phyloP scores from a whole-genome alignment of 805 yeast species.

The Sugiyamaella smithiae region DNA sequence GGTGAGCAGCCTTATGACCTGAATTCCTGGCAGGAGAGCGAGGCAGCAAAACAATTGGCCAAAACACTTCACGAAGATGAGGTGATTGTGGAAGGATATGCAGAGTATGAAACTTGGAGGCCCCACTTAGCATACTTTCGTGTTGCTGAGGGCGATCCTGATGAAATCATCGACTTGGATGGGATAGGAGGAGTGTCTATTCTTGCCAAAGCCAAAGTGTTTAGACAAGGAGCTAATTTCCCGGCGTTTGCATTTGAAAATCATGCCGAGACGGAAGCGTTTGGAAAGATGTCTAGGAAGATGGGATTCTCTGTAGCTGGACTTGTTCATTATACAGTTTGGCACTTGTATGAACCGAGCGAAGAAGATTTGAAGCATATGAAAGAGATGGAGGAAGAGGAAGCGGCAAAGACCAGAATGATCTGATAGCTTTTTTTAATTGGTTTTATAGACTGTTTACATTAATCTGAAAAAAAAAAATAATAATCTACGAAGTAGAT shows the following conservation, averaged over 20 bases:
- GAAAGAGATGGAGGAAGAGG: conserved; percentile 46
- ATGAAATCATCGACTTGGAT: conserved; percentile 83
- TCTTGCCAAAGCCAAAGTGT: conserved; percentile 80
- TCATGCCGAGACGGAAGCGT: conserved; percentile 98
- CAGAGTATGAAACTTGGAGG: conserved; percentile 97
- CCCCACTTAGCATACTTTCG: conserved; percentile 93
- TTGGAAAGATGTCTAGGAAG: conserved; percentile 82
- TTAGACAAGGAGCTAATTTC: conserved; percentile 85
- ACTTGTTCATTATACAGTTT: conserved; percentile 90
- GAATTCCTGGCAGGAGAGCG: conserved; percentile 94
- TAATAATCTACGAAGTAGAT: not conserved
- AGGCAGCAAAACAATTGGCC: conserved; percentile 53
- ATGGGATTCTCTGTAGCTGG: conserved; percentile 91
- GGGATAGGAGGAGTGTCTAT: conserved; percentile 98
- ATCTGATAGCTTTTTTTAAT: too few species aligned
- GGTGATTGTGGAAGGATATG: conserved; percentile 95
- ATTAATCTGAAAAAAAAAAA: not conserved
- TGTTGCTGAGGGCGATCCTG: conserved; percentile 90
- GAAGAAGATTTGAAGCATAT: conserved; percentile 82
- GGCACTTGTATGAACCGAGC: conserved; percentile 98
- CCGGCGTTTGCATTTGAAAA: conserved; percentile 95
- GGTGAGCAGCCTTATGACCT: conserved; percentile 93
- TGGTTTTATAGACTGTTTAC: too few species aligned
- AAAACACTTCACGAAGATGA: conserved; percentile 79
- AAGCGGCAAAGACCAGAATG: conserved; percentile 21